Evolutionary conservation across 129 eudicot genomes (phyloP), one percentile per base, ranked within the genome.

Genomic region (Chrysanthemum seticuspe): DNA sequence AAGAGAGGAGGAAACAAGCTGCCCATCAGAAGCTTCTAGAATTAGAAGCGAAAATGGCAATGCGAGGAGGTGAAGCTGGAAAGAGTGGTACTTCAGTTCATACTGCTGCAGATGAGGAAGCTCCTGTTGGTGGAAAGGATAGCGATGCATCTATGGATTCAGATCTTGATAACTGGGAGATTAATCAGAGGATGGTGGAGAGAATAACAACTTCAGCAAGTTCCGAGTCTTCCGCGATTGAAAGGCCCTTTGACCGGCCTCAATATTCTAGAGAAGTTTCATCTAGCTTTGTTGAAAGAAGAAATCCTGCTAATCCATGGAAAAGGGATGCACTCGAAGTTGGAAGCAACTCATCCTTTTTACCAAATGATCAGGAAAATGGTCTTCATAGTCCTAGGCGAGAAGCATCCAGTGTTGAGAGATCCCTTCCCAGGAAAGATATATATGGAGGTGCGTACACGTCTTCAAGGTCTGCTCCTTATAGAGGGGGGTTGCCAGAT

Each of bases 1-100:
- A 95, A 71, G 96, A 95, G 78, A 84, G 99, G 79, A 79, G 97
- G 80, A 88, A 86, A 80, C 89, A 90, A 78, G 99, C 96, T 67
- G 99, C 99, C 10, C 86, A 88, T 70, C 99, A 95, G 70, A 95
- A 86, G 82, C 97, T 95, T 79, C 65, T 84, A 51, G 99, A 95
- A 72, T 78, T 95, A 80, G 97, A 95, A 83, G 96, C 90, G 68
- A 90, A 23, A 77, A 95, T 95, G 25, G 97, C 99, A 53, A 85
- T 76, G 70, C 83, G 97, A 58, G 78, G 73, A 76, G 74, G 89
- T 62, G 94, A 85, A 71, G 56, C 82, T 50, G 62, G 69, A 53
- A 94, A 88, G 52, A 40, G 16, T 61, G 88, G 76, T 58, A 54
- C 62, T 64, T 19, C 68, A 73, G 65, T 71, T 54, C 61, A 61